Conservation (phyloP, 2,329 filamentous ascomycete species). For the Arachnopeziza araneosa region DNA sequence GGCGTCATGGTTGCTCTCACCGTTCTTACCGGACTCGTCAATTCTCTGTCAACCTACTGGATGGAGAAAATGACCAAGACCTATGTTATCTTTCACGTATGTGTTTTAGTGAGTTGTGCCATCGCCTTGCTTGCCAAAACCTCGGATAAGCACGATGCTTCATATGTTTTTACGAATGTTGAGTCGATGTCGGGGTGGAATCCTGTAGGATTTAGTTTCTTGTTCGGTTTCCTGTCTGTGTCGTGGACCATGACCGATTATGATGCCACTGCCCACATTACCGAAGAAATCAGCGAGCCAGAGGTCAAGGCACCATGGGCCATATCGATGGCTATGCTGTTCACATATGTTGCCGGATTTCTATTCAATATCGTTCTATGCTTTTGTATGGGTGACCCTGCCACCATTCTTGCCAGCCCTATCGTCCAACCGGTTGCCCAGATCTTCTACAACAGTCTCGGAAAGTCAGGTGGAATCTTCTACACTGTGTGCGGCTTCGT, state of each 20-base stretch:
- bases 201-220: constrained; percentile 48
- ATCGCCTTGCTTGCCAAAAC: constrained; percentile 46
- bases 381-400: constrained; percentile 49
- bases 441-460: constrained; percentile 53
- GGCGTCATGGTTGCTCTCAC: constrained; percentile 51
- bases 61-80: constrained; percentile 52
- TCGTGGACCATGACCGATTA: constrained; percentile 57
- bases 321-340: constrained; percentile 49
- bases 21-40: constrained; percentile 45
- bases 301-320: constrained; percentile 49
- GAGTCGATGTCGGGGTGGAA: constrained; percentile 47
- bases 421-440: constrained; percentile 50
- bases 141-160: constrained; percentile 44
- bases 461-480: constrained; percentile 46
- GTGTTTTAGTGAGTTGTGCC: constrained; percentile 44
- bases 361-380: constrained; percentile 54
- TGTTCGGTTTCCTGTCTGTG: constrained; percentile 56
- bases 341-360: constrained; percentile 50
- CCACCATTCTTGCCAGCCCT: constrained; percentile 41
- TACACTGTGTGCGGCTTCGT: constrained; percentile 52
- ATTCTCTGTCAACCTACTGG: constrained; percentile 51
- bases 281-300: constrained; percentile 47
- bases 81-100: constrained; percentile 53
- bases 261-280: constrained; percentile 42
- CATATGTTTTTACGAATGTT: constrained; percentile 51